Conservation (phyloP, 257 asterid genomes). For the Rehmannia glutinosa region DNA sequence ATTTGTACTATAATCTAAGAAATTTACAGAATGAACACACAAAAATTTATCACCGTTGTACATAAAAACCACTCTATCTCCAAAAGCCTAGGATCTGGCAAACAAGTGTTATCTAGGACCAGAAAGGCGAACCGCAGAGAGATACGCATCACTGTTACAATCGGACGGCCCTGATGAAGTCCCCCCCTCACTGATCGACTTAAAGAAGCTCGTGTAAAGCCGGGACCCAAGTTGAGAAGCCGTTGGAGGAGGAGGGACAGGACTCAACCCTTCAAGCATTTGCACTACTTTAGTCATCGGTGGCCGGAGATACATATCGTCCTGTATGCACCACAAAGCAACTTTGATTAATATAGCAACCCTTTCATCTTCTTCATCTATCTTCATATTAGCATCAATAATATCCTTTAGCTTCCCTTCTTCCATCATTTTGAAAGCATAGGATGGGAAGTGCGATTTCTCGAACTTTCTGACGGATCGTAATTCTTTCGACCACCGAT, state of each 20-base stretch:
- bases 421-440: slow-evolving; percentile 81
- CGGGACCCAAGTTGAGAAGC: slow-evolving; percentile 60
- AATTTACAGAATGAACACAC: slow-evolving; percentile 27
- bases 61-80: slow-evolving; percentile 19
- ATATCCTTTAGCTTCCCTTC: slow-evolving; percentile 77
- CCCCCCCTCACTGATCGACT: slow-evolving; percentile 63
- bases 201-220: slow-evolving; percentile 53
- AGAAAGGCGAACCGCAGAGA: slow-evolving; percentile 82
- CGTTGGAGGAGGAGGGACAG: slow-evolving; percentile 71
- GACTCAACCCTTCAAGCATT: slow-evolving; percentile 87
- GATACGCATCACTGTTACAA: slow-evolving; percentile 68
- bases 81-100: background rate
- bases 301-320: slow-evolving; percentile 79
- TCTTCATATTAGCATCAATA: slow-evolving; percentile 49
- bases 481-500: slow-evolving; percentile 85
- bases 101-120: slow-evolving; percentile 77
- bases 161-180: slow-evolving; percentile 88
- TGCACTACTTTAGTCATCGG: slow-evolving; percentile 91
- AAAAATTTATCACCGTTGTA: slow-evolving; percentile 12
- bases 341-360: slow-evolving; percentile 58
- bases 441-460: slow-evolving; percentile 79
- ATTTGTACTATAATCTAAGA: slow-evolving; percentile 27
- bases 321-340: slow-evolving; percentile 97
- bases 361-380: slow-evolving; percentile 65
- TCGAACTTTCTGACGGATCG: slow-evolving; percentile 59